Base-by-base conservation (phyloP, 139 green algal genomes). In the Pleodorina starrii region DNA sequence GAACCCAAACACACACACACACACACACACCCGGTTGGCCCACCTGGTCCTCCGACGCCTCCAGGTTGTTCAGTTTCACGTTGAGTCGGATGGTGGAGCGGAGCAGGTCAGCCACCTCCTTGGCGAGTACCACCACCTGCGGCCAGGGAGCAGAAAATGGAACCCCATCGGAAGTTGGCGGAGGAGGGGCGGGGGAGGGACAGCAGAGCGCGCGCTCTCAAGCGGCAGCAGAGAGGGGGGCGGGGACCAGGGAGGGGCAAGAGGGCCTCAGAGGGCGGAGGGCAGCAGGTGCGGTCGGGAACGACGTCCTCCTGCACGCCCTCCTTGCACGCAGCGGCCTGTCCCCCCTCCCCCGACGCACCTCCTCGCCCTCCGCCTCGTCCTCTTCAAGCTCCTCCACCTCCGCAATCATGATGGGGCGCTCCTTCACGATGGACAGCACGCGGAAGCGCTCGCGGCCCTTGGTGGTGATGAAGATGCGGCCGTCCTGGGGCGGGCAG, bases 41-140 rank as follows among this genome's bases (percentile, higher is more conserved):
- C 43, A 79, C 82, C 82, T 90, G 77, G 63, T 91, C 84, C 59
- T 93, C 80, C 1, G 72, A 89, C 14, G 89, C 91, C 54, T 84
- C 60, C n/a, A 94, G 85, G 74, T 90, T 89, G 43, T 94, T 87
- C 83, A 96, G 93, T 88, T 95, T 96, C 25, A 93, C 84, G 76
- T 95, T 93, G 29, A 96, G 89, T 17, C 87, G 74, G 74, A 96
- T 91, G 57, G 93, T 91, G 63, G 92, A 92, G 36, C 92, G 89
- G 78, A 96, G 91, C 54, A 95, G 89, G 51, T 95, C 91, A 1
- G 88, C 78, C 35, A 96, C 92, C 74, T 95, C 90, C 4, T 72
- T 40, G 48, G 93, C 90, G 19, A 94, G 86, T 46, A 42, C 72
- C 0, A 27, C 12, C n/a, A 77, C 72, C 72, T 90, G 85, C 27